phyloP scores from a whole-genome alignment of 768 basidiomycete species.

The Nidularia pulvinata region DNA sequence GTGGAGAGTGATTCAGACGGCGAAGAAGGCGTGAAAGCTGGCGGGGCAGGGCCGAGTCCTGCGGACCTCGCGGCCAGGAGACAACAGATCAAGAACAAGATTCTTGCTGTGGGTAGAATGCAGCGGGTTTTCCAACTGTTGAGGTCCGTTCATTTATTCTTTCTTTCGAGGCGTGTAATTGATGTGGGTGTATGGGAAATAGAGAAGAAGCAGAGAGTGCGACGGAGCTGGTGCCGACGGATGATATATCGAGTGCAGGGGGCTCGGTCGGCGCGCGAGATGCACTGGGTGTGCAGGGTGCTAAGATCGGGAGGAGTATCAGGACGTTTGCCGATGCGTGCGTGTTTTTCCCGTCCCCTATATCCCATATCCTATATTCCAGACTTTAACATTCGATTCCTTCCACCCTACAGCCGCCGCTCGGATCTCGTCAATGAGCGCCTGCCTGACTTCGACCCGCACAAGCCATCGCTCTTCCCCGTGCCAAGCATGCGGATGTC shows the following conservation, averaged over 20 bases:
- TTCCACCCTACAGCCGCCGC: slow-evolving; percentile 47
- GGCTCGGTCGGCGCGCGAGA: slow-evolving; percentile 38
- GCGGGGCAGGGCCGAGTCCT: slow-evolving; percentile 24
- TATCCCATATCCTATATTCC: not conserved
- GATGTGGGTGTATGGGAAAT: not conserved
- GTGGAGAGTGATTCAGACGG: slow-evolving; percentile 49
- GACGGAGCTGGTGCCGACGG: slow-evolving; percentile 55
- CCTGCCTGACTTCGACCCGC: slow-evolving; percentile 55
- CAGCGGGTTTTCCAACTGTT: slow-evolving; percentile 88
- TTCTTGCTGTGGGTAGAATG: slow-evolving; percentile 90
- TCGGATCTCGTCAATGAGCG: slow-evolving; percentile 78
- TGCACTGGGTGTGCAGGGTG: slow-evolving; percentile 62
- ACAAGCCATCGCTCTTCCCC: slow-evolving; percentile 44
- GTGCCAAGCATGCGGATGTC: slow-evolving; percentile 55
- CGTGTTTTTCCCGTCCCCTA: slow-evolving; percentile 15
- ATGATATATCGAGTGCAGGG: slow-evolving; percentile 23
- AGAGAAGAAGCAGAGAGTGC: slow-evolving; percentile 83
- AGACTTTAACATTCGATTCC: not conserved
- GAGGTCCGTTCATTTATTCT: slow-evolving; percentile 48
- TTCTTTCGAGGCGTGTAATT: no score
- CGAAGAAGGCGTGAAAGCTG: slow-evolving; percentile 30
- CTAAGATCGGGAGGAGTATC: slow-evolving; percentile 60
- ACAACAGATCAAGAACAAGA: slow-evolving; percentile 91
- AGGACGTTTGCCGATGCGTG: slow-evolving; percentile 78
- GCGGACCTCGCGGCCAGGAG: slow-evolving; percentile 51